A percentile compares a stretch with the other conserved stretches of the same genome.
Evolutionary conservation across 2,329 filamentous ascomycete genomes (phyloP).

Genomic region (Arthrobotrys iridis): DNA sequence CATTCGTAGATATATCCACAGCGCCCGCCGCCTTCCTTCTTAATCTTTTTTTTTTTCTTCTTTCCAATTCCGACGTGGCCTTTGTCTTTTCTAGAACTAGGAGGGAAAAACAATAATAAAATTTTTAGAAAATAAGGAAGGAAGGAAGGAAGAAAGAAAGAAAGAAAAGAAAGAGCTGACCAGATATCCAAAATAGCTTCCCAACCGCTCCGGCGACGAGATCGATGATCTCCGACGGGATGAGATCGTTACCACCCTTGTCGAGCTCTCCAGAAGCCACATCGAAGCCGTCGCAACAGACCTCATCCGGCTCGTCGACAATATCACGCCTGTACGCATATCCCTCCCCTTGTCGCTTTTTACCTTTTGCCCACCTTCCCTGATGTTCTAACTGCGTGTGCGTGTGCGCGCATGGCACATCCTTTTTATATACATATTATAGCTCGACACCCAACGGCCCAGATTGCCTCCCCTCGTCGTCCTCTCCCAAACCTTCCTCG

Average conservation of each 20-base stretch:
- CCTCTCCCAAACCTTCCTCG: slow-evolving; percentile 72
- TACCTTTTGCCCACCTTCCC: background rate
- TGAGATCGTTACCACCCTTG: slow-evolving; percentile 58
- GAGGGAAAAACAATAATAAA: no score
- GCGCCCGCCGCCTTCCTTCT: background rate
- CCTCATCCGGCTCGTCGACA: slow-evolving; percentile 57
- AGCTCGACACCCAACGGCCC: slow-evolving; percentile 36
- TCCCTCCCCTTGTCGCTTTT: background rate
- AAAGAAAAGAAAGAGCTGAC: background rate
- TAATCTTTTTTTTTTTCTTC: no score
- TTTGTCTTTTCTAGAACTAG: no score
- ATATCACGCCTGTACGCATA: slow-evolving; percentile 57
- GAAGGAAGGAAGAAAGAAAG: background rate
- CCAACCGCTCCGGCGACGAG: slow-evolving; percentile 58
- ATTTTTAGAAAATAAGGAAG: no score
- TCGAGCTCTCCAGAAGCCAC: slow-evolving; percentile 58
- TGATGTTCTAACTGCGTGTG: slow-evolving; percentile 27
- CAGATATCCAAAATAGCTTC: slow-evolving; percentile 54
- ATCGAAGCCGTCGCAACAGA: slow-evolving; percentile 57
- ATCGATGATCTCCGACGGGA: slow-evolving; percentile 58
- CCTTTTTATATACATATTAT: background rate
- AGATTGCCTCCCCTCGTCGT: slow-evolving; percentile 62
- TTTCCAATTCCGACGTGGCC: no score
- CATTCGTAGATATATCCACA: background rate
- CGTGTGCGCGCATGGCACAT: no score